These are phyloP conservation scores for Zygoascus bituminiphila DNA, from an alignment of 805 yeast genomes.

Conservation along the genomic window DNA sequence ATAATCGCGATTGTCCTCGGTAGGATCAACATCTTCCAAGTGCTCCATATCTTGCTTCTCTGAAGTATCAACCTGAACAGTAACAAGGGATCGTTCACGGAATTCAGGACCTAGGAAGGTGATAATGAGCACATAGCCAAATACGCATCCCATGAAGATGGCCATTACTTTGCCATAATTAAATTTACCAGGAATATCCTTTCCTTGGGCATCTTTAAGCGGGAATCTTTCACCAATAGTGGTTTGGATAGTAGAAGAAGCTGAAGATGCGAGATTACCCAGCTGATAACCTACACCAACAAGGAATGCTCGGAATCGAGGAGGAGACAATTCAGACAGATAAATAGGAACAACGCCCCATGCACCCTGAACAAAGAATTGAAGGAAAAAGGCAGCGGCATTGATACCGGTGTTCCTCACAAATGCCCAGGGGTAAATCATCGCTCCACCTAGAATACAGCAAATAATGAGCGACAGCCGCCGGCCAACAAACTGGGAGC, in stretches of 20 bases:
- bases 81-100: constrained; percentile 14
- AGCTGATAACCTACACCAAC: constrained; percentile 60
- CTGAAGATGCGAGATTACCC: constrained; percentile 66
- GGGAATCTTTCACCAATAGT: constrained; percentile 56
- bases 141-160: constrained; percentile 58
- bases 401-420: constrained; percentile 39
- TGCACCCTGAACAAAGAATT: constrained; percentile 60
- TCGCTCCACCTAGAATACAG: constrained; percentile 47
- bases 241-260: constrained; percentile 63
- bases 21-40: background rate
- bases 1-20: background rate
- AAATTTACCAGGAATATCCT: constrained; percentile 28
- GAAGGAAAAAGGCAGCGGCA: constrained; percentile 57
- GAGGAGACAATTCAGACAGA: constrained; percentile 57
- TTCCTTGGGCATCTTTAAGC: constrained; percentile 30
- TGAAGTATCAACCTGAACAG: constrained; percentile 12
- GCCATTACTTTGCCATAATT: constrained; percentile 69
- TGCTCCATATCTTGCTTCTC: constrained; percentile 1
- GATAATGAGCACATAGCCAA: constrained; percentile 41
- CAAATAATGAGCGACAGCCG: constrained; percentile 47
- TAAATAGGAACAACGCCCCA: constrained; percentile 69
- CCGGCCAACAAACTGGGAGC: constrained; percentile 52
- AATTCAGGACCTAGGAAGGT: constrained; percentile 53
- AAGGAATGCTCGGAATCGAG: constrained; percentile 53
- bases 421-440: constrained; percentile 57